Base-by-base conservation (phyloP, 1,284 basidiomycete species). In the Malassezia slooffiae region DNA sequence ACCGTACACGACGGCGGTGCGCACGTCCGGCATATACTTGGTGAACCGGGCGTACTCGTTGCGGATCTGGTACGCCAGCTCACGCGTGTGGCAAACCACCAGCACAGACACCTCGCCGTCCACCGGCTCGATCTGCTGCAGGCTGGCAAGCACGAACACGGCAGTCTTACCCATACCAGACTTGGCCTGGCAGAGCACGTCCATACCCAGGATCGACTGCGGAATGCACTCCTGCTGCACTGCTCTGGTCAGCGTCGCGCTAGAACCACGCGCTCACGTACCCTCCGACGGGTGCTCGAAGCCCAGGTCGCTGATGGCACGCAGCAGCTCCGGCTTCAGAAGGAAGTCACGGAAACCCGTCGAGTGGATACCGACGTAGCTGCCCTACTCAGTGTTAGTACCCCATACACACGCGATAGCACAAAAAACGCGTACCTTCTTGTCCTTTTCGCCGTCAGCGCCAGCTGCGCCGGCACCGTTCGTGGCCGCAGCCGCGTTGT, bases 141-240 rank as follows among this genome's bases (percentile, higher is more conserved):
- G 79, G 5, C 87, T 91, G 42, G 93, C 90, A 54, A 96, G 79
- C 57, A 99, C 93, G 71, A 99, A 99, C 53, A 99, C 93, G 35
- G 93, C 93, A 17, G 93, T 99, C 76, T 99, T 99, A 72, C 93
- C 93, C 75, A 97, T 95, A 75, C 93, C 93, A 38, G 93, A 97
- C 75, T 97, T 99, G 60, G 93, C 93, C 75, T 99, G 93, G 74
- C 93, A 99, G 42, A 99, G 79, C 39, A 97, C 91, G 70, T 99
- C 93, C 85, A 96, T 97, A 55, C 93, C 91, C 41, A 99, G 79
- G 60, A 99, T 93, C 49, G 93, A 91, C 75, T 99, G 93, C 42
- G 93, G 93, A 60, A 99, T 97, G 72, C 93, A 97, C 76, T 99
- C 93, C 75, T 99, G 93, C 76, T 99, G 93, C 58, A 99, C 93